Conservation (phyloP, 2,329 filamentous ascomycete species). For the Paecilomyces formosus region DNA sequence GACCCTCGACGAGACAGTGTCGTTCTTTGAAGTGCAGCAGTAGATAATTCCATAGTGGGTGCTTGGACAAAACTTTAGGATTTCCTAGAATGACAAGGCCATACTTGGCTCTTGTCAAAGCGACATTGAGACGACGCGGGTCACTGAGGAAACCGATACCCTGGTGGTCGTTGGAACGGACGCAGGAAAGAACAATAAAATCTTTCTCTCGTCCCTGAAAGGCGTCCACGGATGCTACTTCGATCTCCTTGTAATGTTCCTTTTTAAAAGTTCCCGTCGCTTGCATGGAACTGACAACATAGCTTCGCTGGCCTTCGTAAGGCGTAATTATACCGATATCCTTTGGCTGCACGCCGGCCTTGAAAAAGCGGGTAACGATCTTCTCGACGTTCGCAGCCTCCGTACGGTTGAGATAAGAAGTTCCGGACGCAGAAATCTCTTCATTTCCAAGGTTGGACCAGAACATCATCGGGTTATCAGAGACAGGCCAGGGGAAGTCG, state of each 20-base stretch:
- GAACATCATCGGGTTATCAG: constrained; percentile 98
- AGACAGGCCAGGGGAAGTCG: constrained; percentile 95
- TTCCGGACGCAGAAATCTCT: constrained; percentile 95
- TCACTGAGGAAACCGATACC: constrained; percentile 98
- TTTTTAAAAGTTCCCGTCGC: constrained; percentile 96
- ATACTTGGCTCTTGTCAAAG: constrained; percentile 92
- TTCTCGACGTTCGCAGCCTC: constrained; percentile 98
- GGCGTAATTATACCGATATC: constrained; percentile 98
- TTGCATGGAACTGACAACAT: constrained; percentile 99
- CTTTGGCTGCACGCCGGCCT: constrained; percentile 86
- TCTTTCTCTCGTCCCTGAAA: constrained; percentile 99
- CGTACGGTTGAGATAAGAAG: constrained; percentile 94
- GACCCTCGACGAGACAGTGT: constrained; percentile 92
- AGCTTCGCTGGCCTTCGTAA: constrained; percentile 96
- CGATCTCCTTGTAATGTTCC: constrained; percentile 96
- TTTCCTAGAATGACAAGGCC: constrained; percentile 95
- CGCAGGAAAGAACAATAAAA: constrained; percentile 95
- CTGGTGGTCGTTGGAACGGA: constrained; percentile 97
- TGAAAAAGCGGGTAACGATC: constrained; percentile 97
- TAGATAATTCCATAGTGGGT: constrained; percentile 94
- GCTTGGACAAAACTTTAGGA: constrained; percentile 94
- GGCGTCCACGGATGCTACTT: constrained; percentile 95
- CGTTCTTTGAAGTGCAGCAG: constrained; percentile 94
- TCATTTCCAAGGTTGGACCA: constrained; percentile 98
- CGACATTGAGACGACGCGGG: constrained; percentile 92